Conservation (phyloP, 2,329 filamentous ascomycete genomes). For the Podosphaera leucotricha region DNA sequence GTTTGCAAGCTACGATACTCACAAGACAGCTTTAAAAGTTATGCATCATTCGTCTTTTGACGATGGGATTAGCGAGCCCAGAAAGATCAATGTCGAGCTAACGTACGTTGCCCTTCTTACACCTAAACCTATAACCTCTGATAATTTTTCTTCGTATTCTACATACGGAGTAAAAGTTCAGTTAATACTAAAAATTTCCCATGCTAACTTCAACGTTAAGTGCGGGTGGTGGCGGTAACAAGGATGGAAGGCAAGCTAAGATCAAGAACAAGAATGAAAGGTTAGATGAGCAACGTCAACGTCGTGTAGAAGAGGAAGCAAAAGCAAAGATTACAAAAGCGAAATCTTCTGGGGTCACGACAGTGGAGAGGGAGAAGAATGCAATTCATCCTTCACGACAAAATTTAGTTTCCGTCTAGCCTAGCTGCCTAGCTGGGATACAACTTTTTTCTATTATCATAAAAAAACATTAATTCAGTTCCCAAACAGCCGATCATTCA, state of each 20-base stretch:
- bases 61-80: constrained; percentile 27
- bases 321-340: constrained; percentile 3
- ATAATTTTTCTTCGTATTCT: no score
- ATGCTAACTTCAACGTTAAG: constrained; percentile 19
- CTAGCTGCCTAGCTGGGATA: neutral
- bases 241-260: constrained; percentile 44
- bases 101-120: constrained; percentile 31
- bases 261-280: constrained; percentile 72
- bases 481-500: neutral
- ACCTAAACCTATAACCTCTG: no score
- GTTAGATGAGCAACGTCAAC: constrained; percentile 33
- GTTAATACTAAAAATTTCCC: no score
- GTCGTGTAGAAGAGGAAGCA: constrained; percentile 12
- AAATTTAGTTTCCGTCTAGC: neutral
- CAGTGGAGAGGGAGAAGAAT: neutral
- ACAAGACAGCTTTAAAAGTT: constrained; percentile 78
- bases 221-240: constrained; percentile 69
- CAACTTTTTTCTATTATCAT: neutral
- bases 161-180: no score
- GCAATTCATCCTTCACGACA: constrained; percentile 1
- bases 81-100: constrained; percentile 81
- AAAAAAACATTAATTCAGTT: neutral
- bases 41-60: constrained; percentile 69
- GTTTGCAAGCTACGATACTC: constrained; percentile 64
- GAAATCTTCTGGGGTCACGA: constrained; percentile 6